Conservation (phyloP, 306 rosid species). For the Oxytropis ochrocephala region DNA sequence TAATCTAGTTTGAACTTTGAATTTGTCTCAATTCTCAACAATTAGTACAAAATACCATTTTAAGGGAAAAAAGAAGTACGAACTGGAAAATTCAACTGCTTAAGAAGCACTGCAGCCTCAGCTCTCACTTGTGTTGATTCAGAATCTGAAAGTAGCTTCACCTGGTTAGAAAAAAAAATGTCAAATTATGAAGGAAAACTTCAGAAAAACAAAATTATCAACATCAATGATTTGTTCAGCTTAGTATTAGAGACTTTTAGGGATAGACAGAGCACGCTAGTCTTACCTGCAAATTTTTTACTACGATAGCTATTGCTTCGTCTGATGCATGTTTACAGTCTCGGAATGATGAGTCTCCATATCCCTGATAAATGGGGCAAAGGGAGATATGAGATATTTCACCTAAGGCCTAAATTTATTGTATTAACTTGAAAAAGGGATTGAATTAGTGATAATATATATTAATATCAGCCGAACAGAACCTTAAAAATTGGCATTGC, state of each 20-base stretch:
- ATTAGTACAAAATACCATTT: neutral
- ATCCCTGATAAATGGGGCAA: constrained; percentile 36
- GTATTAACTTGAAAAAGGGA: neutral
- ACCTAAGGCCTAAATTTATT: neutral
- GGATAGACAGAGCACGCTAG: neutral
- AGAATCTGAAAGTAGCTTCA: constrained; percentile 70
- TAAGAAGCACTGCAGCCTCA: constrained; percentile 91
- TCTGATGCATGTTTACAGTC: constrained; percentile 93
- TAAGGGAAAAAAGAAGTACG: constrained; percentile 15
- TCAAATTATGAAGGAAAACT: constrained; percentile 14
- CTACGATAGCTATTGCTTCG: constrained; percentile 66
- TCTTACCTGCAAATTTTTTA: constrained; percentile 58
- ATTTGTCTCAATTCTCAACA: neutral
- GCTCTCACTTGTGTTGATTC: constrained; percentile 87
- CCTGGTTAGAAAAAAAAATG: constrained; percentile 37
- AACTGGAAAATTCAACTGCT: constrained; percentile 76
- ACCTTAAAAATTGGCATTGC: constrained; percentile 93
- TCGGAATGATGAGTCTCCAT: constrained; percentile 85
- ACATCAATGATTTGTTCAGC: neutral
- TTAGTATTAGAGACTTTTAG: neutral
- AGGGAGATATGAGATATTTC: constrained; percentile 1
- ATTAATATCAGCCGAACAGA: neutral
- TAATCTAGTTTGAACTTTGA: too few relatives aligned
- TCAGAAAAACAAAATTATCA: neutral
- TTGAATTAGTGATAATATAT: constrained; percentile 15